Percentiles rank a stretch among this genome's conserved stretches.
Conservation (phyloP, 345 rosid species). For the Dovyalis caffra region DNA sequence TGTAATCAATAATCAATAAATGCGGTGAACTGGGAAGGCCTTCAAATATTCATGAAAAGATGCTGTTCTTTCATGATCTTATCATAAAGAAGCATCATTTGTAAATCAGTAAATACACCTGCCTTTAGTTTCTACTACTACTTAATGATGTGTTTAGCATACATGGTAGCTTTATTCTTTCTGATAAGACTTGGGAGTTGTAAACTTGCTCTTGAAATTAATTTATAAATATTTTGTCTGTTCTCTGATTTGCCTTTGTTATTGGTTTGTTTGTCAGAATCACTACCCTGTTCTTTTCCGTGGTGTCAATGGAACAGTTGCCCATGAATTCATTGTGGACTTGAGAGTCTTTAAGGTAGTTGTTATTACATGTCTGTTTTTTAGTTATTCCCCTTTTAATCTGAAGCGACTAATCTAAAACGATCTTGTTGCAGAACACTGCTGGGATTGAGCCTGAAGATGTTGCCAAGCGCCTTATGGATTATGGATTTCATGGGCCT, state of each 20-base stretch:
- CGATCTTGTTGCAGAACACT: conserved; percentile 51
- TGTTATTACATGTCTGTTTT: background rate
- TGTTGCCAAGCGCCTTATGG: conserved; percentile 96
- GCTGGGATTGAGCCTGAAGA: conserved; percentile 97
- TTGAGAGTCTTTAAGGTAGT: conserved; percentile 87
- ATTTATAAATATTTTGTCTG: background rate
- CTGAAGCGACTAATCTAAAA: conserved; percentile 8
- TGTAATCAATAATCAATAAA: conserved; percentile 1
- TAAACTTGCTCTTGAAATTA: background rate
- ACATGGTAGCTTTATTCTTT: background rate
- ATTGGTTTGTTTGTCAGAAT: conserved; percentile 42
- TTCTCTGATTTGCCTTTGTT: background rate
- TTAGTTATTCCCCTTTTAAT: background rate
- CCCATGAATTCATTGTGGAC: conserved; percentile 95
- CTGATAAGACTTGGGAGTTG: background rate
- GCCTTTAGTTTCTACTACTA: background rate
- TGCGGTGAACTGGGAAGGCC: background rate
- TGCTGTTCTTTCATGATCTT: no score
- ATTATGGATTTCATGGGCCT: conserved; percentile 95
- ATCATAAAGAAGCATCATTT: background rate
- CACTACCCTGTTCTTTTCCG: conserved; percentile 90
- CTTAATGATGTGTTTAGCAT: background rate
- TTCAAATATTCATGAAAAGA: no score
- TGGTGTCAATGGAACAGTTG: conserved; percentile 89
- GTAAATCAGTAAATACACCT: no score